Percentiles rank a stretch among this genome's conserved stretches.
Evolutionary conservation across 2,329 filamentous ascomycete genomes (phyloP).

Genomic region (Alternaria gansuensis): DNA sequence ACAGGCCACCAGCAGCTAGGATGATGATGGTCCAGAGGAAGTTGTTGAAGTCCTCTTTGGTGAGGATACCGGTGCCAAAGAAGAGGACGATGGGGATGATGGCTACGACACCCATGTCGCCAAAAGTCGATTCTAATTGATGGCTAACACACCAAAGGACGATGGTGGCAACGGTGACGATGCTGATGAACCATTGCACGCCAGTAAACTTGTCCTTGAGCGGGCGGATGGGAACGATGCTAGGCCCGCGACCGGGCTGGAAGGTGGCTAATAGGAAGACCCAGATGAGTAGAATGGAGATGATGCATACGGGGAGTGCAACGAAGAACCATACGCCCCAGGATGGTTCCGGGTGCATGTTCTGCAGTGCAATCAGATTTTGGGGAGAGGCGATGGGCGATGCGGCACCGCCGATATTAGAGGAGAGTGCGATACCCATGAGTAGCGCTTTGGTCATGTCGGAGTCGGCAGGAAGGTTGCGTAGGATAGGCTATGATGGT

Average conservation of each 20-base stretch:
- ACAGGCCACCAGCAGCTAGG: constrained; percentile 89
- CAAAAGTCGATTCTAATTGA: constrained; percentile 85
- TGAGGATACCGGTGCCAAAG: constrained; percentile 94
- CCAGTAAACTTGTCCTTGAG: constrained; percentile 89
- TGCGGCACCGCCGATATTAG: constrained; percentile 95
- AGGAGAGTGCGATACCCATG: constrained; percentile 91
- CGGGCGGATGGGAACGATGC: constrained; percentile 88
- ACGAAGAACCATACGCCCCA: constrained; percentile 99
- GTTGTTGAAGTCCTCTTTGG: constrained; percentile 99
- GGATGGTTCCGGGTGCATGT: constrained; percentile 90
- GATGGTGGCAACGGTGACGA: constrained; percentile 86
- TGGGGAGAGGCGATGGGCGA: constrained; percentile 97
- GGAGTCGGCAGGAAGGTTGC: constrained; percentile 88
- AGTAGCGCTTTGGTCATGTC: constrained; percentile 95
- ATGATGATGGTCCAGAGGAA: constrained; percentile 99
- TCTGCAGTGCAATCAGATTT: constrained; percentile 94
- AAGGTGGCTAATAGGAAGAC: constrained; percentile 84
- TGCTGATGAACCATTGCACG: constrained; percentile 89
- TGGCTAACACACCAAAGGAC: constrained; percentile 91
- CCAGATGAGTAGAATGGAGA: constrained; percentile 91
- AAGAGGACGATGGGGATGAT: constrained; percentile 96
- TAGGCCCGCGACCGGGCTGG: constrained; percentile 82
- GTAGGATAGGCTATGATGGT: constrained; percentile 80
- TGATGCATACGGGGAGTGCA: constrained; percentile 87
- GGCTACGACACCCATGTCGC: constrained; percentile 97